Evolutionary conservation across 2,329 filamentous ascomycete genomes (phyloP).

Genomic region (Drechslerella dactyloides): DNA sequence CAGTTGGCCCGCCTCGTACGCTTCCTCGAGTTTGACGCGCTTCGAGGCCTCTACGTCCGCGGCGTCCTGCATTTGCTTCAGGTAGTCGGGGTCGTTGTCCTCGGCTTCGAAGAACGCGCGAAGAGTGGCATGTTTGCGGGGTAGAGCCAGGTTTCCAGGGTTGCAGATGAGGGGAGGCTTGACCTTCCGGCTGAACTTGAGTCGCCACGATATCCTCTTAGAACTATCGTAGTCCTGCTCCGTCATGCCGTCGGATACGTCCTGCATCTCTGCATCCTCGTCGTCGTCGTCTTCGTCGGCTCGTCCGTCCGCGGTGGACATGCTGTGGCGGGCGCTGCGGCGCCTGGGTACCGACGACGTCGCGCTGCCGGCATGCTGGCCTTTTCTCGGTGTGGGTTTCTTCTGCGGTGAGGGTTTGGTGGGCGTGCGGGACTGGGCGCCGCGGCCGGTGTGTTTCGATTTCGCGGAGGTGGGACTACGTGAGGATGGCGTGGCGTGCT

Average conservation of each 20-base stretch:
- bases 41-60: conserved; percentile 71
- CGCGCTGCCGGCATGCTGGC: conserved; percentile 4
- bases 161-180: conserved; percentile 47
- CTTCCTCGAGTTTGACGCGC: conserved; percentile 74
- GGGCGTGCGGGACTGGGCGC: conserved; percentile 9
- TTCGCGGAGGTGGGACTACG: conserved; percentile 27
- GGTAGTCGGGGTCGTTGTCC: conserved; percentile 60
- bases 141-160: conserved; percentile 31
- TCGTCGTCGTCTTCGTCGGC: conserved; percentile 27
- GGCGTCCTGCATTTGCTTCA: conserved; percentile 67
- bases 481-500: conserved; percentile 4
- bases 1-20: conserved; percentile 75
- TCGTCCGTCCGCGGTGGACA: conserved; percentile 14
- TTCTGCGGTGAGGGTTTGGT: conserved; percentile 20
- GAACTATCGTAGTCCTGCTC: conserved; percentile 62
- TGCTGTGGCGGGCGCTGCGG: conserved; percentile 30
- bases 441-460: conserved; percentile 13
- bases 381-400: conserved; percentile 12
- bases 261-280: conserved; percentile 51
- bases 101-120: conserved; percentile 49
- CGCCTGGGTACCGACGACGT: conserved; percentile 26
- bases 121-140: conserved; percentile 37
- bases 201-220: conserved; percentile 56
- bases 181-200: conserved; percentile 51
- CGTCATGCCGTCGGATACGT: conserved; percentile 63